Evolutionary conservation across 2,329 filamentous ascomycete species (phyloP).

Genomic region (Pyrenochaeta sp.): DNA sequence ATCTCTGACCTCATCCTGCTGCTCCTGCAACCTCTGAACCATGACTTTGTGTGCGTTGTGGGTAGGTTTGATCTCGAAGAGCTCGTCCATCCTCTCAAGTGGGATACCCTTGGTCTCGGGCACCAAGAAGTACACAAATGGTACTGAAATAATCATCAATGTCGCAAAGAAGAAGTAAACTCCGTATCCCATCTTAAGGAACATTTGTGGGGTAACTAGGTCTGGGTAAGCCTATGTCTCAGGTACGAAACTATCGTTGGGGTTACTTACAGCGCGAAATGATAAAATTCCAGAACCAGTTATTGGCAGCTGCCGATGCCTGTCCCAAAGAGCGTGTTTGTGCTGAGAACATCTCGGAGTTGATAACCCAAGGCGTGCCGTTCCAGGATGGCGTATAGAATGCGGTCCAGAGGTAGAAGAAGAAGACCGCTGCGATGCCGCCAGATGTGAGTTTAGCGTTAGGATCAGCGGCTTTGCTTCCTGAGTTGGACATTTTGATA

Average conservation of each 20-base stretch:
- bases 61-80: slow-evolving; percentile 57
- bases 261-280: slow-evolving; percentile 49
- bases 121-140: slow-evolving; percentile 50
- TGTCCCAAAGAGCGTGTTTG: slow-evolving; percentile 72
- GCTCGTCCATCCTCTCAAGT: slow-evolving; percentile 58
- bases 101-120: slow-evolving; percentile 57
- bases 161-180: slow-evolving; percentile 59
- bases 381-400: slow-evolving; percentile 78
- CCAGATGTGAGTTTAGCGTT: slow-evolving; percentile 51
- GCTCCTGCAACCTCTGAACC: slow-evolving; percentile 47
- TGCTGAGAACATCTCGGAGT: slow-evolving; percentile 77
- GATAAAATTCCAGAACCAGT: slow-evolving; percentile 78
- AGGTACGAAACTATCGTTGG: no score
- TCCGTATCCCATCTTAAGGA: slow-evolving; percentile 55
- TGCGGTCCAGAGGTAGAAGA: slow-evolving; percentile 78
- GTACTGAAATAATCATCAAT: slow-evolving; percentile 55
- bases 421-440: slow-evolving; percentile 71
- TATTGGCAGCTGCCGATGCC: slow-evolving; percentile 74
- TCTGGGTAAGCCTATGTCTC: slow-evolving; percentile 59
- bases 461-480: slow-evolving; percentile 36
- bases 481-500: slow-evolving; percentile 61
- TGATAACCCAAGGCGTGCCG: slow-evolving; percentile 78
- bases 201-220: slow-evolving; percentile 75
- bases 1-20: slow-evolving; percentile 42
- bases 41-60: slow-evolving; percentile 52